phyloP scores from a whole-genome alignment of 495 filamentous ascomycete species.

The Penicillium robsamsonii region DNA sequence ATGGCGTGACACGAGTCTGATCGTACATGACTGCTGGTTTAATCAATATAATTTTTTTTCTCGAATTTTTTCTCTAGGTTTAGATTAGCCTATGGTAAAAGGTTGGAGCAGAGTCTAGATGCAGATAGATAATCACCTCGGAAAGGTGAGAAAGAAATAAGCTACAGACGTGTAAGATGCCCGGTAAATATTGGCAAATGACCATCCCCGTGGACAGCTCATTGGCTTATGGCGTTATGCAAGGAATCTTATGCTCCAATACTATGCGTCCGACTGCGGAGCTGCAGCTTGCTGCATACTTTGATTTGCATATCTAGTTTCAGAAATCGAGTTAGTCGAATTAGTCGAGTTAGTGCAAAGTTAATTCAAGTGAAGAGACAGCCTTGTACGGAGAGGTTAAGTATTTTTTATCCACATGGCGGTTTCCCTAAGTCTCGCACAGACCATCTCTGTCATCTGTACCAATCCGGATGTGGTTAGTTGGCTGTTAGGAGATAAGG shows the following conservation, averaged over 20 bases:
- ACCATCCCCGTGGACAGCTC: not conserved
- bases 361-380: not conserved
- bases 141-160: not conserved
- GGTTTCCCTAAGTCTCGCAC: not conserved
- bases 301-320: not conserved
- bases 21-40: not conserved
- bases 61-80: not conserved
- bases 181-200: not conserved
- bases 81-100: not conserved
- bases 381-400: not conserved
- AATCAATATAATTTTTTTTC: not conserved
- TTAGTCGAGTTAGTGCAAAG: not conserved
- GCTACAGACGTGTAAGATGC: not conserved
- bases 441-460: not conserved
- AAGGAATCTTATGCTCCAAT: not conserved
- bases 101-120: not conserved
- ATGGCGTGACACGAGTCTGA: not conserved
- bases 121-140: not conserved
- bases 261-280: slow-evolving; percentile 1
- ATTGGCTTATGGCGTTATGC: slow-evolving; percentile 6
- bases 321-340: not conserved
- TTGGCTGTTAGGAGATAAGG: slow-evolving; percentile 1
- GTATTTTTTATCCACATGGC: not conserved
- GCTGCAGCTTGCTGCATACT: not conserved
- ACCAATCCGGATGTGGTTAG: slow-evolving; percentile 6